Conservation (phyloP, 495 filamentous ascomycete species). For the Polyplosphaeria fusca region DNA sequence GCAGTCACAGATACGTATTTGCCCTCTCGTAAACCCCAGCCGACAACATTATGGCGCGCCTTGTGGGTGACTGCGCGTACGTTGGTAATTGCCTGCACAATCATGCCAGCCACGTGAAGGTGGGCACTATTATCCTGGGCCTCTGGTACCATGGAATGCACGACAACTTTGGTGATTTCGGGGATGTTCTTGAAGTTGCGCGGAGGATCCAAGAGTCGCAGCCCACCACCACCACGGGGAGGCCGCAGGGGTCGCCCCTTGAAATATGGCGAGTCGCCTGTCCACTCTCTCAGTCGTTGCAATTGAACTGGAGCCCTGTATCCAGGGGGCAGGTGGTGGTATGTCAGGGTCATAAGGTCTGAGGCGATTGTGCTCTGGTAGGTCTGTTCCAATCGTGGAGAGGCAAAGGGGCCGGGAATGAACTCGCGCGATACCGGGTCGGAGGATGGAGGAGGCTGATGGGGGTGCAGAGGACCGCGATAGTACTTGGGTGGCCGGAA, state of each 20-base stretch:
- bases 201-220: constrained; percentile 69
- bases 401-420: constrained; percentile 87
- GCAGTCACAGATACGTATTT: constrained; percentile 65
- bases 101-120: constrained; percentile 76
- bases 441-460: constrained; percentile 78
- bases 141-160: constrained; percentile 65
- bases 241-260: constrained; percentile 81
- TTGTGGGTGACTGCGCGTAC: constrained; percentile 66
- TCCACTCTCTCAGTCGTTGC: constrained; percentile 80
- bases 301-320: constrained; percentile 58
- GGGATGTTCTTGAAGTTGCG: constrained; percentile 86
- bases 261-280: constrained; percentile 87
- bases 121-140: constrained; percentile 63
- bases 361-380: constrained; percentile 79
- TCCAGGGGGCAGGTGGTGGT: constrained; percentile 76
- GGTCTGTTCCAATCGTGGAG: constrained; percentile 84
- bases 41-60: constrained; percentile 61
- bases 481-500: constrained; percentile 90
- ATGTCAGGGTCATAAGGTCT: constrained; percentile 87
- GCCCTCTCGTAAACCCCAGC: constrained; percentile 57
- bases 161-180: constrained; percentile 71
- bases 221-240: constrained; percentile 67
- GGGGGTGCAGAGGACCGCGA: constrained; percentile 87
- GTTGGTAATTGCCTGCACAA: constrained; percentile 81
- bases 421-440: constrained; percentile 84